These are phyloP conservation scores for Xanthoconium separans DNA, from an alignment of 1,284 basidiomycete species.

Conservation along the genomic window DNA sequence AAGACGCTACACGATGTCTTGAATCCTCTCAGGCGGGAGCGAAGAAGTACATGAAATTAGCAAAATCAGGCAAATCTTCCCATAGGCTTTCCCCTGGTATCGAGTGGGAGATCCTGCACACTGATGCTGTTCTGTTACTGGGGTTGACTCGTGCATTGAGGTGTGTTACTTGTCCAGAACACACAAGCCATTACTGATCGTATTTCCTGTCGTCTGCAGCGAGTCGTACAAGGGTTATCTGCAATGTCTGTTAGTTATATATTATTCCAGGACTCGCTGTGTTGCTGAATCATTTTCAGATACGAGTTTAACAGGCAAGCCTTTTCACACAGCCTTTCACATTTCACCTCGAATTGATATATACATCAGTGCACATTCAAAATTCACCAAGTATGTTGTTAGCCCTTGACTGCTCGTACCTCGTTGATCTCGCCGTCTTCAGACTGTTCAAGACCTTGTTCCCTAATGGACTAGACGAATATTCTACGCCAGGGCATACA, in stretches of 20 bases:
- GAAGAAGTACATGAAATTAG: conserved; percentile 50
- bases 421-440: neutral
- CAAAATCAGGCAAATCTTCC: conserved; percentile 37
- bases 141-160: conserved; percentile 69
- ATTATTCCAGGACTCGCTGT: neutral
- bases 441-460: conserved; percentile 75
- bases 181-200: neutral
- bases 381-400: conserved; percentile 60
- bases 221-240: conserved; percentile 78
- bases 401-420: neutral
- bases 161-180: conserved; percentile 35
- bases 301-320: conserved; percentile 61
- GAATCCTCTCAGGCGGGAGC: conserved; percentile 58
- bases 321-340: conserved; percentile 8
- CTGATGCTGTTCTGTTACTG: conserved; percentile 66
- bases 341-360: conserved; percentile 12
- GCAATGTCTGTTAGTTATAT: conserved; percentile 61
- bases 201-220: conserved; percentile 34
- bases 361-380: conserved; percentile 59
- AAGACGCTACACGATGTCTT: conserved; percentile 56
- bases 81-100: conserved; percentile 59
- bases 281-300: conserved; percentile 30
- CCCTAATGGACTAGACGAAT: conserved; percentile 59
- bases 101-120: conserved; percentile 72
- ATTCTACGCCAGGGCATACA: conserved; percentile 48